Conservation (phyloP, 2,329 filamentous ascomycete species). For the Curvularia hawaiiensis region DNA sequence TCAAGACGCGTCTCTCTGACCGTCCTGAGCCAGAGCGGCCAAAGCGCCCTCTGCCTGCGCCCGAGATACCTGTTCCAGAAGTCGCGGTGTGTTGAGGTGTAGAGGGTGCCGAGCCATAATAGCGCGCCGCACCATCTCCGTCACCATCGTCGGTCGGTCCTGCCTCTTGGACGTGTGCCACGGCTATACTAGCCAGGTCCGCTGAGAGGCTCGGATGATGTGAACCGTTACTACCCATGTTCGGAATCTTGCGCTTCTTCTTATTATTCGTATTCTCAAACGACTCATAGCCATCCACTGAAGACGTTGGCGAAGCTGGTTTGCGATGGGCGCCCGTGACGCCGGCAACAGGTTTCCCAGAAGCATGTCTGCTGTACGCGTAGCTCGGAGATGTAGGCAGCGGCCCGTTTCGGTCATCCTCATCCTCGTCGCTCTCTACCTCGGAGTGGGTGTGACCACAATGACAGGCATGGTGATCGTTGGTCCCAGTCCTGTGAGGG, state of each 20-base stretch:
- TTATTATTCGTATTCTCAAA: conserved; percentile 99
- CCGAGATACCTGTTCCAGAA: conserved; percentile 73
- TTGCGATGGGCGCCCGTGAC: conserved; percentile 44
- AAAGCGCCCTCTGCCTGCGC: conserved; percentile 82
- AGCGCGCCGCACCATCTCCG: conserved; percentile 54
- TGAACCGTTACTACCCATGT: conserved; percentile 72
- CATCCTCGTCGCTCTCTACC: conserved; percentile 65
- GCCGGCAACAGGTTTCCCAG: conserved; percentile 30
- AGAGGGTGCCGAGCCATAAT: conserved; percentile 62
- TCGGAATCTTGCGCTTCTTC: conserved; percentile 98
- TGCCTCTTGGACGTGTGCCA: conserved; percentile 54
- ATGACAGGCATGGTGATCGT: conserved; percentile 55
- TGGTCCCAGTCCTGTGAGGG: conserved; percentile 54
- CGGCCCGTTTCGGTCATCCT: conserved; percentile 50
- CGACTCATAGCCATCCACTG: conserved; percentile 89
- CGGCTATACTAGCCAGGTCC: conserved; percentile 68
- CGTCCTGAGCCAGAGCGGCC: conserved; percentile 61
- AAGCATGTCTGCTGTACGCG: conserved; percentile 42
- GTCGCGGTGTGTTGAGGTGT: conserved; percentile 54
- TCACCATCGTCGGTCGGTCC: conserved; percentile 55
- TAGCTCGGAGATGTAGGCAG: conserved; percentile 49
- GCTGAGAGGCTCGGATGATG: conserved; percentile 63
- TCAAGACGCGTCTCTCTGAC: conserved; percentile 52
- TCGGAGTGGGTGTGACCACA: conserved; percentile 55
- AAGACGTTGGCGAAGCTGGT: conserved; percentile 66